These are phyloP conservation scores for Capronia epimyces DNA, from an alignment of 2,329 filamentous ascomycete genomes.

Conservation along the genomic window DNA sequence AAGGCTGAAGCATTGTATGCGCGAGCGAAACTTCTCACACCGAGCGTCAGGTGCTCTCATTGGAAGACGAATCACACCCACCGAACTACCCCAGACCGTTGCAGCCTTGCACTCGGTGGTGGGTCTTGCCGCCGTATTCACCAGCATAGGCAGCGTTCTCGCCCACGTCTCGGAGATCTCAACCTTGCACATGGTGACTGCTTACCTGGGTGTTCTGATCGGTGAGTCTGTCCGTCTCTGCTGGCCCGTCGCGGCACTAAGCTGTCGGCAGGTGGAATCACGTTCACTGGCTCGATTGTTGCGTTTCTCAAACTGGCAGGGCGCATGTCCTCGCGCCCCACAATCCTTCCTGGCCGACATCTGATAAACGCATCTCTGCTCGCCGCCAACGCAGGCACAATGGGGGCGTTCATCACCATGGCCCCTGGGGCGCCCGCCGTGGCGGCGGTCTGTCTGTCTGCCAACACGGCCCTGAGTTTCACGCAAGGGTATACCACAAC, in stretches of 20 bases:
- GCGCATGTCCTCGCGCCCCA: conserved; percentile 71
- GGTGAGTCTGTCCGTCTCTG: conserved; percentile 38
- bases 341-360: conserved; percentile 67
- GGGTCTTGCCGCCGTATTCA: conserved; percentile 79
- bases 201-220: conserved; percentile 80
- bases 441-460: conserved; percentile 69
- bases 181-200: conserved; percentile 76
- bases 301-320: conserved; percentile 84
- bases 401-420: conserved; percentile 77
- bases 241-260: no score
- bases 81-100: conserved; percentile 81
- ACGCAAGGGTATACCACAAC: conserved; percentile 84
- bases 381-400: conserved; percentile 70
- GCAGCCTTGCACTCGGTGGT: conserved; percentile 86
- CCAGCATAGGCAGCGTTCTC: conserved; percentile 82
- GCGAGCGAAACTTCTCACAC: neutral
- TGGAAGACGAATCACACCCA: conserved; percentile 80
- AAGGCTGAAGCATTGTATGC: neutral
- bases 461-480: conserved; percentile 73
- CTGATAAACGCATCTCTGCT: conserved; percentile 69
- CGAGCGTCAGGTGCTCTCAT: conserved; percentile 53
- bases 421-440: conserved; percentile 73
- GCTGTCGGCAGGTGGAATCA: conserved; percentile 71
- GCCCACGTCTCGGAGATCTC: conserved; percentile 60
- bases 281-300: conserved; percentile 85